Base-by-base conservation (phyloP, 139 green algal genomes). In the Chlamydomonas asymmetrica region DNA sequence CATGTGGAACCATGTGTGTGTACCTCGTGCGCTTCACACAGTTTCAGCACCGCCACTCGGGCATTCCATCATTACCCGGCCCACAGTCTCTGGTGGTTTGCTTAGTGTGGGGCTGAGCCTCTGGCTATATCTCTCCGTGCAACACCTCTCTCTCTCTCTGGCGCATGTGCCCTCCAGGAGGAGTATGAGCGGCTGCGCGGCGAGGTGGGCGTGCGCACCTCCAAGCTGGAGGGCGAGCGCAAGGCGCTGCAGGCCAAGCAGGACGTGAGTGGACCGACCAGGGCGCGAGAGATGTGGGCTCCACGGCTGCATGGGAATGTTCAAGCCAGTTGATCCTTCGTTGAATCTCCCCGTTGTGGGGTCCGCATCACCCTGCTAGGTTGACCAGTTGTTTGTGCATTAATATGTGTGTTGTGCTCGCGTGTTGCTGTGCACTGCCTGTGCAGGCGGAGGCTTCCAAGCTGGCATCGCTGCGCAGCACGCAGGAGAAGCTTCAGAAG, bases 391-490 rank as follows among this genome's bases (percentile, higher is more conserved):
- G n/a, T 59, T 27, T 70, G 22, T 72, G 37, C 64, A 61, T 59
- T 20, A 61, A 59, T 57, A 9, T 57, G 49, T 57, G 49, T 57
- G 49, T 57, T 22, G 20, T 57, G 18, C 49, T 18, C 20, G 22
- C 49, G 49, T 66, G 13, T 27, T 34, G 13, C n/a, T 66, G n/a
- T 66, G 20, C 32, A 31, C n/a, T n/a, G n/a, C n/a, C n/a, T 37
- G 43, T 70, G 43, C 69, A 87, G 74, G 80, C 83, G 23, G 88
- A 93, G 48, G 52, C 88, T 37, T 82, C 90, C 50, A 71, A 79
- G 34, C 75, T 88, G 43, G 60, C 29, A 2, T 74, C 75, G 38
- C 50, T 88, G 29, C 35, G 86, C 56, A 71, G 54, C 29, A 82
- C 80, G 29, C 39, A 83, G 43, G 48, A 59, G 22, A 60, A 86